These are phyloP conservation scores for Sanghuangporus weigelae DNA, from an alignment of 1,284 basidiomycete genomes.

Conservation along the genomic window DNA sequence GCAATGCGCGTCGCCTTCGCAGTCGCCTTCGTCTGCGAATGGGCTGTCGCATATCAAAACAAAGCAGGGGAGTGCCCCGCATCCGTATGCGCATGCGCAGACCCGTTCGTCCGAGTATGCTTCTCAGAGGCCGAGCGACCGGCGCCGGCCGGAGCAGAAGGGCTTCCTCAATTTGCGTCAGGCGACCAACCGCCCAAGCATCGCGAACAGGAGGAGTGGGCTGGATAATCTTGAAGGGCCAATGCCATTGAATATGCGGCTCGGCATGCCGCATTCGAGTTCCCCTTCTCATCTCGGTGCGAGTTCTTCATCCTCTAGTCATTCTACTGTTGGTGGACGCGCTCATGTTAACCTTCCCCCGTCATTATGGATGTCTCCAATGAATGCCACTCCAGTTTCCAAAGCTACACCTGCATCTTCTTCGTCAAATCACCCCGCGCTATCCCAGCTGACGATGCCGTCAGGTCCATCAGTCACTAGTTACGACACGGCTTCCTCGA, in stretches of 20 bases:
- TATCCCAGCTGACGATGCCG: constrained; percentile 18
- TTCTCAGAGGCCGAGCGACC: constrained; percentile 4
- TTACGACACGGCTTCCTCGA: constrained; percentile 27
- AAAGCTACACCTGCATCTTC: neutral
- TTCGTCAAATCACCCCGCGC: constrained; percentile 12
- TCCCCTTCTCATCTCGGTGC: constrained; percentile 18
- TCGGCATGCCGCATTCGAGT: constrained; percentile 16
- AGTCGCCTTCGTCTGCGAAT: constrained; percentile 15
- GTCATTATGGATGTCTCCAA: constrained; percentile 76
- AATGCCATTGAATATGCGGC: constrained; percentile 10
- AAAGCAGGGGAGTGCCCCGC: constrained; percentile 1
- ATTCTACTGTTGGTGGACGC: constrained; percentile 40
- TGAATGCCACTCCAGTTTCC: constrained; percentile 14
- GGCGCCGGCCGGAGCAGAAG: constrained; percentile 14
- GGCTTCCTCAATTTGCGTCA: constrained; percentile 16
- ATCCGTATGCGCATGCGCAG: constrained; percentile 11
- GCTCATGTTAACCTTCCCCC: constrained; percentile 55
- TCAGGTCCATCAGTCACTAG: constrained; percentile 15
- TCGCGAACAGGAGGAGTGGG: constrained; percentile 14
- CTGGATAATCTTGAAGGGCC: constrained; percentile 1
- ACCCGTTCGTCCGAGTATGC: constrained; percentile 4
- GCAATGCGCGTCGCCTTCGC: constrained; percentile 14
- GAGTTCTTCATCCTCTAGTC: constrained; percentile 18
- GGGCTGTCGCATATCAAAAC: constrained; percentile 10
- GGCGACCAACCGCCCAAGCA: constrained; percentile 13